A percentile compares a stretch with the other conserved stretches of the same genome.
Conservation (phyloP, 352 stramenopile genomes). For the Phytopythium boreale region DNA sequence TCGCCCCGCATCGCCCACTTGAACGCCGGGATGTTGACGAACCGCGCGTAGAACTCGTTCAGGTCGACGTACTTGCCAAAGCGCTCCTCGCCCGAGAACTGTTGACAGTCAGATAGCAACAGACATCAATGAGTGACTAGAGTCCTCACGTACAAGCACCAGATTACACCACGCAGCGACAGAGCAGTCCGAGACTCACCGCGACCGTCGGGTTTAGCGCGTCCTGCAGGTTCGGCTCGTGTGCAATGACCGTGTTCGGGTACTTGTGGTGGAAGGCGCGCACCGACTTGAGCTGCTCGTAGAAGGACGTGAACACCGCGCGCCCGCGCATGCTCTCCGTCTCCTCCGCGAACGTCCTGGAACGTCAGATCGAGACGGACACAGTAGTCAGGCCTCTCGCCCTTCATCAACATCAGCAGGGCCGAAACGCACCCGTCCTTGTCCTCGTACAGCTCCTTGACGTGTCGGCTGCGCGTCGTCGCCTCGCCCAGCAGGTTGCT, state of each 20-base stretch:
- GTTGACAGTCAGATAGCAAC: not conserved
- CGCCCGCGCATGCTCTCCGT: slow-evolving; percentile 73
- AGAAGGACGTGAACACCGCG: slow-evolving; percentile 87
- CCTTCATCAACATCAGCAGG: not conserved
- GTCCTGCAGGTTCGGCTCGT: slow-evolving; percentile 63
- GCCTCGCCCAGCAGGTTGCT: slow-evolving; percentile 77
- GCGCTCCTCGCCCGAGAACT: slow-evolving; percentile 88
- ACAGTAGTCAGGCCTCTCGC: too few species aligned
- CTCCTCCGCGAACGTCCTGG: slow-evolving; percentile 73
- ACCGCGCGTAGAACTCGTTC: slow-evolving; percentile 79
- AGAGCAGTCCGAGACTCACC: slow-evolving; percentile 17
- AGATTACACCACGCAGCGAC: too few species aligned
- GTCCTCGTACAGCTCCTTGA: slow-evolving; percentile 80
- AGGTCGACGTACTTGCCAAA: slow-evolving; percentile 91
- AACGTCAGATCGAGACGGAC: too few species aligned
- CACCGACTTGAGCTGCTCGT: slow-evolving; percentile 84
- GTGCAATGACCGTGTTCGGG: slow-evolving; percentile 58
- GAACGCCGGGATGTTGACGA: slow-evolving; percentile 72
- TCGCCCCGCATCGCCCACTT: slow-evolving; percentile 24
- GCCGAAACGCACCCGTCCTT: slow-evolving; percentile 59
- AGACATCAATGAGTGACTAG: not conserved
- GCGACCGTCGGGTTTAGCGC: slow-evolving; percentile 56
- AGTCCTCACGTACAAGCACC: too few species aligned
- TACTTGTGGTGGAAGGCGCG: slow-evolving; percentile 86
- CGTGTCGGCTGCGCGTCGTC: slow-evolving; percentile 59